These are phyloP conservation scores for Vicia sativa DNA, from an alignment of 306 rosid genomes.

Conservation along the genomic window DNA sequence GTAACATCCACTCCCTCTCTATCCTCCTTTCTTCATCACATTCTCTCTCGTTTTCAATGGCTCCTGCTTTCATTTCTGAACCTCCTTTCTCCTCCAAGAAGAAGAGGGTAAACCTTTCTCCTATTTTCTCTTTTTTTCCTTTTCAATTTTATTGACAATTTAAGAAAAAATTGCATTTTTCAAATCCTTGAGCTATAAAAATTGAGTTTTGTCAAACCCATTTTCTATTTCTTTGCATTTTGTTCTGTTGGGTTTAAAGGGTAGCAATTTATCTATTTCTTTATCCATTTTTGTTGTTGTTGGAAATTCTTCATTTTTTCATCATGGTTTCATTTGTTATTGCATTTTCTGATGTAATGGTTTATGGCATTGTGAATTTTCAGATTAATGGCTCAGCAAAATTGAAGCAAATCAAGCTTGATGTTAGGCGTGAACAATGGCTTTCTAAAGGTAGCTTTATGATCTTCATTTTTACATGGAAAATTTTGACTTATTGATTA, in stretches of 20 bases:
- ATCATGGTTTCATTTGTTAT: background rate
- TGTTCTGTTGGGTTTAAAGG: conserved; percentile 25
- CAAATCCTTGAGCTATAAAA: conserved; percentile 9
- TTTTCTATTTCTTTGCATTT: conserved; percentile 11
- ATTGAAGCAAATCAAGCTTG: conserved; percentile 73
- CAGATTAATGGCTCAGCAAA: conserved; percentile 60
- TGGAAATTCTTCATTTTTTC: background rate
- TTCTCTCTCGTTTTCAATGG: conserved; percentile 46
- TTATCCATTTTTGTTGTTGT: background rate
- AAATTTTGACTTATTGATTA: background rate
- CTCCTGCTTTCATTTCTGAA: conserved; percentile 40
- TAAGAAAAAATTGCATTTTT: background rate
- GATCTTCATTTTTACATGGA: conserved; percentile 2
- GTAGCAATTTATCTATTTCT: background rate
- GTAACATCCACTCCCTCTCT: conserved; percentile 67
- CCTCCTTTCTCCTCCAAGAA: conserved; percentile 53
- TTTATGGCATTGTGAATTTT: conserved; percentile 19
- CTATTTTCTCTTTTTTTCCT: background rate
- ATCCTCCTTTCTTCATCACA: conserved; percentile 24
- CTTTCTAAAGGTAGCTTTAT: conserved; percentile 57
- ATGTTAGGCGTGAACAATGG: conserved; percentile 73
- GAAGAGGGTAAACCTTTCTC: conserved; percentile 40
- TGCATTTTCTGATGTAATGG: background rate
- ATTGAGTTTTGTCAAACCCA: conserved; percentile 1
- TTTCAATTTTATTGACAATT: background rate